Conservation (phyloP, 1,284 basidiomycete genomes). For the Coriolopsis trogii region DNA sequence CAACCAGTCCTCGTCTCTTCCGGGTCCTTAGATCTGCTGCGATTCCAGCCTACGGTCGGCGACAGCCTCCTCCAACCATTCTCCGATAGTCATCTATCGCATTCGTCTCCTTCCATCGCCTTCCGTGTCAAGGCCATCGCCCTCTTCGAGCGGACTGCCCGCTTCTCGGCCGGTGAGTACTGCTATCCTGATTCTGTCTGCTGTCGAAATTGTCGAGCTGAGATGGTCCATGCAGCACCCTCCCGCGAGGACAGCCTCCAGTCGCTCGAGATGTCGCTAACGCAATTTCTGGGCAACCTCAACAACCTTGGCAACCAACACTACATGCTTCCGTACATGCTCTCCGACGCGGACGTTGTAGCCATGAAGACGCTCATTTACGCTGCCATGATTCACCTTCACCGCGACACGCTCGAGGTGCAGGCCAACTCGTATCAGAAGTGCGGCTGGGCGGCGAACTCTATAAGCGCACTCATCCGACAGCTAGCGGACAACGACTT, state of each 20-base stretch:
- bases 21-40: neutral
- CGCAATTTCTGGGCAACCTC: conserved; percentile 44
- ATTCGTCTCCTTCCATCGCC: conserved; percentile 28
- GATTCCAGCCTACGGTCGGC: conserved; percentile 10
- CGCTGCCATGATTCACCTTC: conserved; percentile 53
- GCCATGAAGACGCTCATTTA: conserved; percentile 53
- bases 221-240: conserved; percentile 19
- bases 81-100: conserved; percentile 15
- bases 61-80: conserved; percentile 7
- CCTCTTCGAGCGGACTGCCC: conserved; percentile 53
- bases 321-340: conserved; percentile 31
- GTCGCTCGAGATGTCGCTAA: conserved; percentile 45
- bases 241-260: conserved; percentile 37
- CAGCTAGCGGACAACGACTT: conserved; percentile 53
- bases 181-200: neutral
- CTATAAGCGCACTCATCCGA: conserved; percentile 47
- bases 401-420: conserved; percentile 41
- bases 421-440: conserved; percentile 36
- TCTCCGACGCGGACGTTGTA: conserved; percentile 45
- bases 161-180: conserved; percentile 44
- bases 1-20: neutral
- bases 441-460: conserved; percentile 46
- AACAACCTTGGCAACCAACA: conserved; percentile 41
- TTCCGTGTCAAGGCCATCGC: conserved; percentile 51
- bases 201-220: neutral